phyloP scores from a whole-genome alignment of 2,329 filamentous ascomycete genomes.

The Catunica adiposa region DNA sequence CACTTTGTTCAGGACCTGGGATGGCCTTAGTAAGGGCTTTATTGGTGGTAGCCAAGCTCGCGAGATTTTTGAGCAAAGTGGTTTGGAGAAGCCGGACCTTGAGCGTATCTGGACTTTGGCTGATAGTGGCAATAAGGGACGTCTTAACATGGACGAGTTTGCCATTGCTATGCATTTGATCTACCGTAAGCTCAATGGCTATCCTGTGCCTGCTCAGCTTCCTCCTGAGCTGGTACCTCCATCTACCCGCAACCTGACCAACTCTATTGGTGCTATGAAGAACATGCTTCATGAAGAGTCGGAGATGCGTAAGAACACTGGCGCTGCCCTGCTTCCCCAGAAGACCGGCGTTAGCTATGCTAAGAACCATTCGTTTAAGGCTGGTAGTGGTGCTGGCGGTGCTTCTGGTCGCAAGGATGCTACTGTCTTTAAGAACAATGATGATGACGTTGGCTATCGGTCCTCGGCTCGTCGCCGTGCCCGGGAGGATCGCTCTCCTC shows the following conservation, averaged over 20 bases:
- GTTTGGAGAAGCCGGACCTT: constrained; percentile 74
- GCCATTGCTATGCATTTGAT: constrained; percentile 98
- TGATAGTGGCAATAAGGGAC: constrained; percentile 84
- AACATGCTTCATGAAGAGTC: constrained; percentile 79
- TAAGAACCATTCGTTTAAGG: constrained; percentile 81
- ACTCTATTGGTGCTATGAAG: constrained; percentile 87
- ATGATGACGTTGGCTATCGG: constrained; percentile 79
- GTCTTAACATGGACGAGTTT: constrained; percentile 91
- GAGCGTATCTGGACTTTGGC: constrained; percentile 90
- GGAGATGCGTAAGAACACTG: constrained; percentile 72
- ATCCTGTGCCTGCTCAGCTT: constrained; percentile 72
- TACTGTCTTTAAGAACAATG: constrained; percentile 92
- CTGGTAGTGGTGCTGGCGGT: constrained; percentile 35
- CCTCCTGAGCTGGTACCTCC: constrained; percentile 88
- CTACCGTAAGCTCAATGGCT: constrained; percentile 91
- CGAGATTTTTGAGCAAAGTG: constrained; percentile 94
- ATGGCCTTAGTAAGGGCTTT: constrained; percentile 81
- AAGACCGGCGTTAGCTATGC: constrained; percentile 97
- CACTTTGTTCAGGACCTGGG: constrained; percentile 87
- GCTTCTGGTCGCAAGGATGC: constrained; percentile 65
- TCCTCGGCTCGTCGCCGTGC: constrained; percentile 83
- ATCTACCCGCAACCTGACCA: constrained; percentile 81
- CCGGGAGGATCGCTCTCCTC: constrained; percentile 54
- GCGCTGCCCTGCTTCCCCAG: constrained; percentile 79
- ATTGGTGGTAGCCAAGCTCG: constrained; percentile 86